Base-by-base conservation (phyloP, 2,329 filamentous ascomycete genomes). In the Achaetomium macrosporum region DNA sequence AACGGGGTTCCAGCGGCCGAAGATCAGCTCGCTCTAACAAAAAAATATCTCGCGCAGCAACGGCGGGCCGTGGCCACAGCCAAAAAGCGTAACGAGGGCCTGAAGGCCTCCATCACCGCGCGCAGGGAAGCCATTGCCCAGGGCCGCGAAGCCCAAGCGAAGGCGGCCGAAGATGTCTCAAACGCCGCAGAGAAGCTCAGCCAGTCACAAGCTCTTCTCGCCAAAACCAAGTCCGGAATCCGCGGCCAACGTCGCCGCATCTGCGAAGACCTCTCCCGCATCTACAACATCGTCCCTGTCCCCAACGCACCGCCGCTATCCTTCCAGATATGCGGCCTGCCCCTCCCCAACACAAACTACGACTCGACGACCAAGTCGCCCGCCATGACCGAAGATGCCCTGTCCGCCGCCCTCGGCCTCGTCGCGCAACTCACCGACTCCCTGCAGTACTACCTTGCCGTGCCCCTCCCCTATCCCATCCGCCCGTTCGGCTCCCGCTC, bases 231-330 rank as follows among this genome's bases (percentile, higher is more conserved):
- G 86, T 90, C n/a, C 82, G 79, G 83, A n/a, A 87, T 90, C 15
- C 83, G 78, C 53, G 89, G 87, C n/a, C 93, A 97, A 68, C 82
- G 91, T 19, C 83, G 91, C 13, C 85, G 93, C 35, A 88, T 97
- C 51, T 91, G 90, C 67, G 85, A 93, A 59, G 90, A 96, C 59
- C 75, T 99, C 0, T 74, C 83, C 12, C 73, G 75, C 46, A 88
- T 96, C 52, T 96, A 91, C 65, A 84, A 87, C 4, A 95, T 99
- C 54, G 80, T 83, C 9, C 85, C 90, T 0, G 64, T 69, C 2
- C 71, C 74, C 0, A 71, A 73, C 8, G 73, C 72, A 12, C 73
- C 78, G 3, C 79, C 89, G 0, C 78, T 97, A 1, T 79, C 84
- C 0, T 97, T 97, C 68, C 89, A 85, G 12, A 95, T 99, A 57